Base-by-base conservation (phyloP, 208 protist species). In the Naegleria fowleri region DNA sequence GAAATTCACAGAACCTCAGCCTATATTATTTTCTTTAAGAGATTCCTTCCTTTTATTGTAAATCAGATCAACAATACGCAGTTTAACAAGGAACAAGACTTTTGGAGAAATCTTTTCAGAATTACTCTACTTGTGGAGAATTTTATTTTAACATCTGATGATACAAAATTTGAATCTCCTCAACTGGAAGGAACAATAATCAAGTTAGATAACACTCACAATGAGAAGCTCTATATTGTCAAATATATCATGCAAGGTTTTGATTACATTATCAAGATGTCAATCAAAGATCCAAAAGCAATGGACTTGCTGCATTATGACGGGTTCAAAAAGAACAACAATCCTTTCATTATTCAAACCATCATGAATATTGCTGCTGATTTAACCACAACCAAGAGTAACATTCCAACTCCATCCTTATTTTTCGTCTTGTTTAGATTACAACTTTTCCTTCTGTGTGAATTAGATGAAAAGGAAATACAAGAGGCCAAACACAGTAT, bases 181-280 rank as follows among this genome's bases (percentile, higher is more conserved):
- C 25, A 79, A 36, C 0, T n/a, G 2, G 19, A 19, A 36, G n/a
- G 67, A 6, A 33, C 25, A 1, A 36, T 79, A 36, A 79, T 79
- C 29, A 79, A 79, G n/a, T 33, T 79, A 36, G 67, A 79, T 0
- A 29, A 79, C 29, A 7, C 6, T 79, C 67, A 79, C 29, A 41
- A 89, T 2, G 36, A 40, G 40, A 19, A 67, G 22, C 51, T 89
- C 19, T 6, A 67, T 22, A 67, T 89, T 29, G 16, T 89, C 9
- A 89, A 89, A 25, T 67, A 89, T 67, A 59, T 89, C 33, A n/a
- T 89, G 86, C 19, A 41, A 41, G 41, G 41, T 55, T 89, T 89
- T 67, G 86, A 89, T 29, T 41, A 52, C 25, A 48, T 89, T 16
- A 89, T 89, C 13, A 89, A 89, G 15, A 67, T 40, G 33, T 43